Base-by-base conservation (phyloP, 345 rosid genomes). In the Luvunga scandens region DNA sequence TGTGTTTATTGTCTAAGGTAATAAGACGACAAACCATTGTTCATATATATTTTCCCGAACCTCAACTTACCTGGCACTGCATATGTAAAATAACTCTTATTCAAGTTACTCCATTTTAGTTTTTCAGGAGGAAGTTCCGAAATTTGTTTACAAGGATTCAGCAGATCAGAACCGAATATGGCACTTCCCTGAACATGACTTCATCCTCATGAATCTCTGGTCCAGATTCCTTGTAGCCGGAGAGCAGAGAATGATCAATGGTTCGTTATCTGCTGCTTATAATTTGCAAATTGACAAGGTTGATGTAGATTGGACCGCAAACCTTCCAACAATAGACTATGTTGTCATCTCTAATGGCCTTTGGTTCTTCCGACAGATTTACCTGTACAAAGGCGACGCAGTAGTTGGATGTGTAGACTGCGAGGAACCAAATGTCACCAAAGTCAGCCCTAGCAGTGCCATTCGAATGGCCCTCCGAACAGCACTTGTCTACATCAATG, bases 1-100 rank as follows among this genome's bases (percentile, higher is more conserved):
- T 92, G 6, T 95, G 98, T 72, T 91, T 93, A 69, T 79, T 95
- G 75, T 94, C 97, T 21, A 82, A 82, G 94, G 98, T 93, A 61
- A 4, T 12, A 45, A 45, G 50, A 45, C 4, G 18, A 45, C 18
- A 45, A 42, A 13, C 50, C 50, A 16, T 1, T 13, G 13, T 45
- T 0, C 50, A 45, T 13, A 13, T 45, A 45, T 45, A 45, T 45
- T 45, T 13, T 45, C 50, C 50, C 0, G 50, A 45, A 45, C 50
- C 50, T 45, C 50, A 45, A 45, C 5, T 45, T 45, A 3, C 50
- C 50, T 13, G 50, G 5, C 50, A 45, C 50, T 13, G 50, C 50
- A 45, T 4, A 3, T 45, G 50, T 13, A 45, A 45, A 45, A 45
- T 45, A 45, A 45, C 50, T 10, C 50, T 45, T 12, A 45, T 13